Evolutionary conservation across 225 moss, liverwort and hornwort genomes (phyloP), one percentile per base, ranked within the genome.

Genomic region (Climacium dendroides): DNA sequence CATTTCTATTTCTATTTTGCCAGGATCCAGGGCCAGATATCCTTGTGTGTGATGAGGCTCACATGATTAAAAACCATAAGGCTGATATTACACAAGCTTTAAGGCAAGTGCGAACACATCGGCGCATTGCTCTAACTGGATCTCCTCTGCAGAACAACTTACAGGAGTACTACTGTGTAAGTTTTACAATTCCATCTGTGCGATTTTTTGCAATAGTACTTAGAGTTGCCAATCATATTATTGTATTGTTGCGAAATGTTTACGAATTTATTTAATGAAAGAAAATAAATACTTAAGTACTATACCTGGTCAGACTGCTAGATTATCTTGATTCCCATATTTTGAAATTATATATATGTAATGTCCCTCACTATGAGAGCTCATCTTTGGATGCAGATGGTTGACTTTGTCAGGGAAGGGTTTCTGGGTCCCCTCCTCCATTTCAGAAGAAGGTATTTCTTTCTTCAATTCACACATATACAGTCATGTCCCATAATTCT

Each of bases 21-120:
- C 97, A 99, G 99, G 91, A 94, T 90, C 99, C 99, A 83, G 99
- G 99, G 81, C 99, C 99, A 84, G 99, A 99, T 79, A 91, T 99
- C 66, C 90, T 99, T 86, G 97, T 99, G 26, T 99, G 99, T 90
- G 99, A 99, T 90, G 99, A 99, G 92, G 99, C 96, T 74, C 99
- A 99, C 85, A 93, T 92, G 91, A 97, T 99, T n/a, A 99, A 99
- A 83, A 99, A 97, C 85, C 90, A 74, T 50, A 96, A 97, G 90
- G 95, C 99, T 88, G 99, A 97, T 90, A 96, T 99, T 64, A 99
- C 99, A 78, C 95, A 96, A 91, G 93, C 91, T 88, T 89, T 99
- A 76, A 96, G 95, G 87, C 95, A 95, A 94, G 97, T 99, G 87
- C 95, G 94, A 89, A 99, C 97, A 78, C 95, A 92, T 83, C 97